A percentile compares a stretch with the other conserved stretches of the same genome.
Conservation (phyloP, 768 basidiomycete species). For the Tephrocybe sp. region DNA sequence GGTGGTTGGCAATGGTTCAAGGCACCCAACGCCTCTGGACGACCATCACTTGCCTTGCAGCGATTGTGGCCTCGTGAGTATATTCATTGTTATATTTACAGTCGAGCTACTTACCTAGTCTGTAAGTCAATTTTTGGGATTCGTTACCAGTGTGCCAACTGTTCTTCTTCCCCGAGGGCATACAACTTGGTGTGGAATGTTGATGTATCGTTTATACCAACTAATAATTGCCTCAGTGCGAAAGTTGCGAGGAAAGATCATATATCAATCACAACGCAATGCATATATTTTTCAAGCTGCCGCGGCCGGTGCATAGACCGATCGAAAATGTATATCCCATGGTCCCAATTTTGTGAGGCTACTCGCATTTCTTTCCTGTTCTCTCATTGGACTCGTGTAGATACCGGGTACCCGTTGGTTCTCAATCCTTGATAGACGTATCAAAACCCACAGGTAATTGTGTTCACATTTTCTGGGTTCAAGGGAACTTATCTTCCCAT, state of each 20-base stretch:
- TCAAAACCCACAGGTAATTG: slow-evolving; percentile 56
- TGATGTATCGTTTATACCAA: background rate
- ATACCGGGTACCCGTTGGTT: slow-evolving; percentile 63
- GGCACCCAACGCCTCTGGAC: slow-evolving; percentile 31
- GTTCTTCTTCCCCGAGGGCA: slow-evolving; percentile 66
- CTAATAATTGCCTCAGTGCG: slow-evolving; percentile 53
- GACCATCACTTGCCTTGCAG: slow-evolving; percentile 65
- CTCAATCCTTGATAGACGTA: slow-evolving; percentile 37
- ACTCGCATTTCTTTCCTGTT: background rate
- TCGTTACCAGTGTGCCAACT: slow-evolving; percentile 89
- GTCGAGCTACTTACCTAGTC: background rate
- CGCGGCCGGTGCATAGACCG: slow-evolving; percentile 67
- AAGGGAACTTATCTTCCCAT: slow-evolving; percentile 1
- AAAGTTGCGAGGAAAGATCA: slow-evolving; percentile 73
- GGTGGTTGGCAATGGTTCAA: slow-evolving; percentile 52
- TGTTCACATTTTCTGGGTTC: background rate
- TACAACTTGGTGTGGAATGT: slow-evolving; percentile 69
- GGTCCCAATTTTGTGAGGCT: slow-evolving; percentile 63
- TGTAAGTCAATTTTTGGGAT: slow-evolving; percentile 68
- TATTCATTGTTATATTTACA: background rate
- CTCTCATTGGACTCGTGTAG: slow-evolving; percentile 33
- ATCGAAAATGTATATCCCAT: slow-evolving; percentile 53
- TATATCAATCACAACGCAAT: slow-evolving; percentile 78
- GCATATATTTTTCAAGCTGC: slow-evolving; percentile 88
- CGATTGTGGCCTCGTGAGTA: slow-evolving; percentile 54